Evolutionary conservation across 768 basidiomycete genomes (phyloP), one percentile per base, ranked within the genome.

Genomic region (Galerina marginata): DNA sequence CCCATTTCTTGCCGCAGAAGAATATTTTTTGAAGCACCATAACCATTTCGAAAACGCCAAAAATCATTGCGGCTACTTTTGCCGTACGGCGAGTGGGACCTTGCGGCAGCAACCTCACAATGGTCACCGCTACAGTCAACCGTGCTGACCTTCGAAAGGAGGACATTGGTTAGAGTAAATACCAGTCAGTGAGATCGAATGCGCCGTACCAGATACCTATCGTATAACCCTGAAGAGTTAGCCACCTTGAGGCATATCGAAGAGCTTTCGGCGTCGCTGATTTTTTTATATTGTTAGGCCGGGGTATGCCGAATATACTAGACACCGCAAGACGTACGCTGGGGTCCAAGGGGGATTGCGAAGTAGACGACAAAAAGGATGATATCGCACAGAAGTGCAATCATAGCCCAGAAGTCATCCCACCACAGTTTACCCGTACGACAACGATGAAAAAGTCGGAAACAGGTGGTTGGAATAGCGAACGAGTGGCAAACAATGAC

Each of bases 121-220:
- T 54, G 20, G 63, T 65, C 20, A 61, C 63, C 25, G 56, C 49
- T 10, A 65, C 60, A 11, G 58, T 58, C 14, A 65, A 23, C 36
- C 60, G 42, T 3, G 63, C 45, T 1, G 60, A 42, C 60, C 63
- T 64, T 14, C 11, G n/a, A n/a, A 9, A 29, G 47, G 11, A 33
- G 10, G 4, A 25, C 11, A 7, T 38, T n/a, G 37, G 23, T 14
- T 12, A 47, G 46, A 15, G 5, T 26, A 49, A 11, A 45, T 16
- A 20, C 4, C 15, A 55, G 14, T 29, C 6, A 12, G 26, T 12
- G 16, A 16, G n/a, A 15, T 9, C 20, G 4, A 14, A 26, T 49
- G 45, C 1, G 15, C 12, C 23, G 44, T 45, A 55, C 54, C 54
- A 55, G 12, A 55, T 16, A 9, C 39, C 42, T 45, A 25, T 55